A percentile compares a stretch with the other conserved stretches of the same genome.
Conservation (phyloP, 371 early-diverging fungal species). For the Mortierella sp. region DNA sequence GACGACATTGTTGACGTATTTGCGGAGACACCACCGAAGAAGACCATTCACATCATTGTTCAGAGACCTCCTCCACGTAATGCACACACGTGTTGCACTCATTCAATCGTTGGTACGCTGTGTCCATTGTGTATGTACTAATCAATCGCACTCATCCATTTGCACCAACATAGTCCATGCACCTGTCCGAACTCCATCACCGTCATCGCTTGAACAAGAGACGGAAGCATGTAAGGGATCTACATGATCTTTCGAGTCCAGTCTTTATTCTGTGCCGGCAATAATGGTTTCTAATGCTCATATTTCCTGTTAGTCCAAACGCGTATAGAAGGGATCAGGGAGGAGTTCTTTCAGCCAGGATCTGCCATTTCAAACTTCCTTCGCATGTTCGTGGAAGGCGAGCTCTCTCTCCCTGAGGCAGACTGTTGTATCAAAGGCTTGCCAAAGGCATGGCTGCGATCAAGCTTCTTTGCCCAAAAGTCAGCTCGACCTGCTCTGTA, state of each 20-base stretch:
- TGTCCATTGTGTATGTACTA: too few species aligned
- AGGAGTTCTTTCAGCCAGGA: not conserved
- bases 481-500: not conserved
- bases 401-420: not conserved
- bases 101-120: too few species aligned
- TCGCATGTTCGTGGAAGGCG: not conserved
- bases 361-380: not conserved
- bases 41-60: too few species aligned
- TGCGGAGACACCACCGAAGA: not conserved
- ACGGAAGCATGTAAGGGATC: not conserved
- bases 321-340: too few species aligned
- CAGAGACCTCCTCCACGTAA: not conserved
- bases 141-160: too few species aligned
- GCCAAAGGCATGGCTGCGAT: not conserved
- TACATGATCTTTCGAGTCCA: not conserved
- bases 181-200: not conserved
- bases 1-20: not conserved
- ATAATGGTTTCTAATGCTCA: not conserved
- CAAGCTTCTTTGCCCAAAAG: not conserved
- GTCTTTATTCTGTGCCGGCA: not conserved
- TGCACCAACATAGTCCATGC: too few species aligned
- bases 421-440: not conserved
- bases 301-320: not conserved
- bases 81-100: not conserved
- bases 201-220: not conserved